phyloP scores from a whole-genome alignment of 495 filamentous ascomycete genomes.

The Penicillium coffeae region DNA sequence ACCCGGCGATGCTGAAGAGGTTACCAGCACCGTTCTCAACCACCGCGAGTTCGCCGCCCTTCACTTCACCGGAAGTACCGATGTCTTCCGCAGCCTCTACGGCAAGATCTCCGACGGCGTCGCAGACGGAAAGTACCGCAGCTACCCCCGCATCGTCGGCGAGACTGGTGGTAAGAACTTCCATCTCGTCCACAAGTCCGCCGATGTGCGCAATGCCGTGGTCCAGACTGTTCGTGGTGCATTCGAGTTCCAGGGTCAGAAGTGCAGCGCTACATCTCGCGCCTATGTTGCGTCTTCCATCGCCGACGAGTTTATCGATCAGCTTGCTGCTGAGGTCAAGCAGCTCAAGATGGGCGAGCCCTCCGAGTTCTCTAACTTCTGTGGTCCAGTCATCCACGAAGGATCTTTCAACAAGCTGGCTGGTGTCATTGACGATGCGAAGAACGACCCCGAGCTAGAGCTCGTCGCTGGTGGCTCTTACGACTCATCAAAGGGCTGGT shows the following conservation, averaged over 20 bases:
- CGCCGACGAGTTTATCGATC: constrained; percentile 60
- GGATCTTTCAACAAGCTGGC: constrained; percentile 51
- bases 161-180: constrained; percentile 91
- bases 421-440: constrained; percentile 58
- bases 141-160: constrained; percentile 78
- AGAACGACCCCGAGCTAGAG: constrained; percentile 58
- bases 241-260: constrained; percentile 85
- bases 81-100: constrained; percentile 77
- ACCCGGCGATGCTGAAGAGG: constrained; percentile 71
- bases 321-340: constrained; percentile 61
- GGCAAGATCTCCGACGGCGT: constrained; percentile 71
- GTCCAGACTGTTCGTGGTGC: constrained; percentile 76
- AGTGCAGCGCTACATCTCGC: constrained; percentile 80
- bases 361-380: constrained; percentile 60
- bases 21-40: constrained; percentile 66
- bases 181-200: constrained; percentile 72
- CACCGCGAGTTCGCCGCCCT: constrained; percentile 72
- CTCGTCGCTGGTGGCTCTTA: constrained; percentile 57
- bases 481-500: constrained; percentile 59
- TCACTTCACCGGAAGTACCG: constrained; percentile 79
- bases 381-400: constrained; percentile 54
- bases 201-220: constrained; percentile 70
- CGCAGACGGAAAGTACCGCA: constrained; percentile 65
- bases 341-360: constrained; percentile 66
- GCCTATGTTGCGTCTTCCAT: constrained; percentile 68